phyloP scores from a whole-genome alignment of 768 basidiomycete genomes.

The Macrocybe gigantea region DNA sequence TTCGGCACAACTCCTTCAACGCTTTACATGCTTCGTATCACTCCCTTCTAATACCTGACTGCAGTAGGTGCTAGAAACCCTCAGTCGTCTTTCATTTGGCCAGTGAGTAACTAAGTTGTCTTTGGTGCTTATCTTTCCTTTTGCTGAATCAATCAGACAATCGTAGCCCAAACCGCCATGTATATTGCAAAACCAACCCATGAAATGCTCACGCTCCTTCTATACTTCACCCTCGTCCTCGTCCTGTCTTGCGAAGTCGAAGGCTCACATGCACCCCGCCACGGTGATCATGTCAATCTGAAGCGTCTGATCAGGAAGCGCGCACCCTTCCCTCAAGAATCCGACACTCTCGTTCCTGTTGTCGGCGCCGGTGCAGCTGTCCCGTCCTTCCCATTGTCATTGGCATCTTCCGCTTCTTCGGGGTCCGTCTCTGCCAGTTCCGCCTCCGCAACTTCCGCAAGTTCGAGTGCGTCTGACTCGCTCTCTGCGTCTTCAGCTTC shows the following conservation, averaged over 20 bases:
- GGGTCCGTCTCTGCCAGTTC: not conserved
- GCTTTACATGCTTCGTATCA: too few relatives aligned
- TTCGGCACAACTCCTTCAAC: too few relatives aligned
- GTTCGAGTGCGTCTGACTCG: conserved; percentile 8
- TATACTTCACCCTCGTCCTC: conserved; percentile 51
- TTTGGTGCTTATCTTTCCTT: not conserved
- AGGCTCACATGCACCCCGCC: conserved; percentile 28
- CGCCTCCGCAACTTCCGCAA: conserved; percentile 6
- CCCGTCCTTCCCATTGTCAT: conserved; percentile 1
- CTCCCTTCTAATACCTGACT: too few relatives aligned
- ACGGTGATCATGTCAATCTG: conserved; percentile 48
- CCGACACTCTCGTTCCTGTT: conserved; percentile 14
- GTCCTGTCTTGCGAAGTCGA: conserved; percentile 35
- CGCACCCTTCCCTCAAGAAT: conserved; percentile 22
- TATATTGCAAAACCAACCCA: conserved; percentile 30
- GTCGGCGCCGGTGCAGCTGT: conserved; percentile 27
- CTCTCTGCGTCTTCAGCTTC: conserved; percentile 6
- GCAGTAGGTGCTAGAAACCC: too few relatives aligned
- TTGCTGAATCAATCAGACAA: not conserved
- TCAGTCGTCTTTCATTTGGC: too few relatives aligned
- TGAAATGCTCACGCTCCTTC: conserved; percentile 56
- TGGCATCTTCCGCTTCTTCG: not conserved
- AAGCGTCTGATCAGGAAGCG: conserved; percentile 72
- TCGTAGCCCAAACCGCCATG: conserved; percentile 31
- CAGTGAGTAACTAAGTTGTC: too few relatives aligned